A percentile compares a stretch with the other conserved stretches of the same genome.
These are phyloP conservation scores for Skeletonema potamos DNA, from an alignment of 108 stramenopile genomes.

Conservation along the genomic window DNA sequence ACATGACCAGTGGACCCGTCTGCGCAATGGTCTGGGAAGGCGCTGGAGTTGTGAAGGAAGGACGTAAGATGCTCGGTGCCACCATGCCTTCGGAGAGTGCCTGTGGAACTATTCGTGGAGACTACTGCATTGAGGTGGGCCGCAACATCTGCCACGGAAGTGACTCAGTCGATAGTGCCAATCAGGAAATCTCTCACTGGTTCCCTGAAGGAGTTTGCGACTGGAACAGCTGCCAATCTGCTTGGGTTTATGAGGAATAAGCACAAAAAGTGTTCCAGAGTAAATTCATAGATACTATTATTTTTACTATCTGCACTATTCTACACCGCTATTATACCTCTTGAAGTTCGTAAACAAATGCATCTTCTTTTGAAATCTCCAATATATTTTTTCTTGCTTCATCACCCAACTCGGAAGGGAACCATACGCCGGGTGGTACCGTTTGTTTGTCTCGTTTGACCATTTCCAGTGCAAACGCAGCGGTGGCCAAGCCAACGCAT, in stretches of 20 bases:
- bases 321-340: neutral
- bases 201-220: constrained; percentile 88
- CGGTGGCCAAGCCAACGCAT: constrained; percentile 79
- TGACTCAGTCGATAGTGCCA: constrained; percentile 94
- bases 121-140: constrained; percentile 94
- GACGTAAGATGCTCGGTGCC: constrained; percentile 97
- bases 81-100: constrained; percentile 96
- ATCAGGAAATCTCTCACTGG: constrained; percentile 96
- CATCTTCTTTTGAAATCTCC: constrained; percentile 34
- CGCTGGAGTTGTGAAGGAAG: constrained; percentile 69
- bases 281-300: neutral
- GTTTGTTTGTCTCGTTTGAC: constrained; percentile 27
- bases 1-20: constrained; percentile 98
- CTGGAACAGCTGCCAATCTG: constrained; percentile 60
- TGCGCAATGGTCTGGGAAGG: constrained; percentile 94
- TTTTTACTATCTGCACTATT: neutral
- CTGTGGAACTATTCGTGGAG: constrained; percentile 98
- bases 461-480: constrained; percentile 71
- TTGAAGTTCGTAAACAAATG: constrained; percentile 41
- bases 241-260: constrained; percentile 82
- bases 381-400: constrained; percentile 41
- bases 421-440: constrained; percentile 67
- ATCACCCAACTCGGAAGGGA: constrained; percentile 57
- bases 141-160: constrained; percentile 89
- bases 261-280: neutral